A percentile compares a stretch with the other conserved stretches of the same genome.
Conservation (phyloP, 192 early-diverging fungal genomes). For the Backusella macrospora region DNA sequence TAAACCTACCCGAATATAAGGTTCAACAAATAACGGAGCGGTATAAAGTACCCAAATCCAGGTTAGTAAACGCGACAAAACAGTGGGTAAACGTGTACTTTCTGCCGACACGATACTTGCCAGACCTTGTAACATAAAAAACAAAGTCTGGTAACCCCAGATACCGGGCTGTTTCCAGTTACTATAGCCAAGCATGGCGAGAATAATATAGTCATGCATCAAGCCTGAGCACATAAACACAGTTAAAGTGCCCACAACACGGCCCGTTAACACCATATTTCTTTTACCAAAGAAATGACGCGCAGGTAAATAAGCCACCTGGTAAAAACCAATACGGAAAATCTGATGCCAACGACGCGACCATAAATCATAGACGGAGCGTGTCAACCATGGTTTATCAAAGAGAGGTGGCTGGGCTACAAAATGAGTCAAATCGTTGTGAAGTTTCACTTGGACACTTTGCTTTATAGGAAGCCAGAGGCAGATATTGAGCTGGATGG, state of each 20-base stretch:
- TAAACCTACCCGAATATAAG: constrained; percentile 22
- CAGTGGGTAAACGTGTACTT: constrained; percentile 6
- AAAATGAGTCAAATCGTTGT: neutral
- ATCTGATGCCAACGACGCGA: constrained; percentile 34
- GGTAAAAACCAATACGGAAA: constrained; percentile 27
- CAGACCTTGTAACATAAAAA: constrained; percentile 34
- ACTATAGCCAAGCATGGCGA: constrained; percentile 25
- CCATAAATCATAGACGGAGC: constrained; percentile 31
- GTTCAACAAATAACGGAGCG: constrained; percentile 33
- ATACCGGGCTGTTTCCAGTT: constrained; percentile 16
- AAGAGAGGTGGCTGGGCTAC: constrained; percentile 24
- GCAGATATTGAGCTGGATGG: constrained; percentile 1
- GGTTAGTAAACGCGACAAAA: constrained; percentile 14
- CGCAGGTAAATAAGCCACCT: constrained; percentile 22
- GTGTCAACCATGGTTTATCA: constrained; percentile 26
- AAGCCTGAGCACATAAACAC: constrained; percentile 30
- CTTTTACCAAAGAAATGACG: constrained; percentile 15
- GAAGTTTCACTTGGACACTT: neutral
- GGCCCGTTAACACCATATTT: neutral
- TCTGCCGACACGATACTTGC: constrained; percentile 9
- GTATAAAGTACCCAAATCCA: constrained; percentile 26
- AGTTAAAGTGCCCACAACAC: constrained; percentile 4
- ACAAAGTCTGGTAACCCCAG: constrained; percentile 26
- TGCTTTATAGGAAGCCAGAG: neutral
- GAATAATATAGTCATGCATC: constrained; percentile 37